Conservation (phyloP, 2,329 filamentous ascomycete species). For the Septoria petroselini region DNA sequence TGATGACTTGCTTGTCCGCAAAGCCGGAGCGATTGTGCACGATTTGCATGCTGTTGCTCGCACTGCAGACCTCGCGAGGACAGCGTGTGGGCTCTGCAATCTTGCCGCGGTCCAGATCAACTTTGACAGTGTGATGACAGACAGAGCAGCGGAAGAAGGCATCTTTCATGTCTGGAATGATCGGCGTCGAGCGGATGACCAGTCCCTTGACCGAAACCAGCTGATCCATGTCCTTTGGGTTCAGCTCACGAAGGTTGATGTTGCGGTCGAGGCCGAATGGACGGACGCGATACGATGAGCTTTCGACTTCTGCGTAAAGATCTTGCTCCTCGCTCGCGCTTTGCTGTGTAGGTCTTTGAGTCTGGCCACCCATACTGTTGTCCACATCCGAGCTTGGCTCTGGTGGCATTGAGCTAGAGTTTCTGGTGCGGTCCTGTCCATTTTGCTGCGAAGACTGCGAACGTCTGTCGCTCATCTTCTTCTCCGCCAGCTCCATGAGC, state of each 20-base stretch:
- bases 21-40: constrained; percentile 94
- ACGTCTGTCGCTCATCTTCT: constrained; percentile 67
- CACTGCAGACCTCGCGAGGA: constrained; percentile 74
- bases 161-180: constrained; percentile 99
- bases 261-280: constrained; percentile 84
- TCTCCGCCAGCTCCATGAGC: constrained; percentile 83
- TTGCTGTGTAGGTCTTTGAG: constrained; percentile 39
- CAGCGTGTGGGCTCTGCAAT: constrained; percentile 93
- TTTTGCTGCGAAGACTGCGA: constrained; percentile 34
- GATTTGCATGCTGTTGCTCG: constrained; percentile 96
- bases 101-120: constrained; percentile 90
- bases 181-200: constrained; percentile 90
- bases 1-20: constrained; percentile 97
- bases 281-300: constrained; percentile 77
- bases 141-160: constrained; percentile 95
- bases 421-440: constrained; percentile 33
- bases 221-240: constrained; percentile 95
- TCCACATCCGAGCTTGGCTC: constrained; percentile 74
- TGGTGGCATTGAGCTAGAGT: constrained; percentile 69
- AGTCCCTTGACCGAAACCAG: constrained; percentile 92
- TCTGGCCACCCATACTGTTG: constrained; percentile 37
- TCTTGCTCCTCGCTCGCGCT: constrained; percentile 56
- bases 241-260: constrained; percentile 89
- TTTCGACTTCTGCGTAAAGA: constrained; percentile 70
- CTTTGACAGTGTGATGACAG: constrained; percentile 85